phyloP scores from a whole-genome alignment of 768 basidiomycete species.

The Agrocybe chaxingu region DNA sequence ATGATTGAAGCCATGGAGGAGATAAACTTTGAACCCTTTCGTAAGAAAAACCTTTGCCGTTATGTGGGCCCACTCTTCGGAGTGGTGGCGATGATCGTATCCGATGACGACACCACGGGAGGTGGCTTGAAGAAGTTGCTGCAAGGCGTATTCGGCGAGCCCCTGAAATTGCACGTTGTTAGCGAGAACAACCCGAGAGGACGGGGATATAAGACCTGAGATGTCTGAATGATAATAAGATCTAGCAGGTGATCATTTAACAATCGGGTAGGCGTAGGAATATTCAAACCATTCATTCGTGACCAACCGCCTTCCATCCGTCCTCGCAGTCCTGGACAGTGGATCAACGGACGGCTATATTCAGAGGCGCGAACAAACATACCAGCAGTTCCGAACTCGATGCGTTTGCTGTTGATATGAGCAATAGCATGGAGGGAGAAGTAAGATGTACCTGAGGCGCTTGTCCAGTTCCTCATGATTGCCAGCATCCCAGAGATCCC shows the following conservation, averaged over 20 bases:
- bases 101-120: conserved; percentile 76
- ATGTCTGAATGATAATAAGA: conserved; percentile 76
- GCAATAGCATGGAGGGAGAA: not conserved
- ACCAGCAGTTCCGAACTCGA: conserved; percentile 90
- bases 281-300: conserved; percentile 71
- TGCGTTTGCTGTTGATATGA: conserved; percentile 49
- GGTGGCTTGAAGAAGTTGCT: conserved; percentile 48
- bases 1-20: conserved; percentile 68
- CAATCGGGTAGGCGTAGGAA: not conserved
- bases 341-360: not conserved
- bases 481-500: conserved; percentile 38
- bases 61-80: conserved; percentile 71
- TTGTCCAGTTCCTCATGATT: conserved; percentile 47
- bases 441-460: conserved; percentile 46
- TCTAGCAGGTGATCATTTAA: conserved; percentile 31
- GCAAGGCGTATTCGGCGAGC: conserved; percentile 66
- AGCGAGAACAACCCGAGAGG: not conserved
- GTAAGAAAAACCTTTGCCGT: conserved; percentile 70
- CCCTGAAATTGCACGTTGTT: conserved; percentile 45
- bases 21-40: conserved; percentile 64
- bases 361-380: conserved; percentile 7
- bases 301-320: conserved; percentile 88
- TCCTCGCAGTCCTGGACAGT: conserved; percentile 60
- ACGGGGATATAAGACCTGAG: conserved; percentile 47
- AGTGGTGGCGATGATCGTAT: conserved; percentile 83